Conservation (phyloP, 1,284 basidiomycete genomes). For the Vanrija sp. region DNA sequence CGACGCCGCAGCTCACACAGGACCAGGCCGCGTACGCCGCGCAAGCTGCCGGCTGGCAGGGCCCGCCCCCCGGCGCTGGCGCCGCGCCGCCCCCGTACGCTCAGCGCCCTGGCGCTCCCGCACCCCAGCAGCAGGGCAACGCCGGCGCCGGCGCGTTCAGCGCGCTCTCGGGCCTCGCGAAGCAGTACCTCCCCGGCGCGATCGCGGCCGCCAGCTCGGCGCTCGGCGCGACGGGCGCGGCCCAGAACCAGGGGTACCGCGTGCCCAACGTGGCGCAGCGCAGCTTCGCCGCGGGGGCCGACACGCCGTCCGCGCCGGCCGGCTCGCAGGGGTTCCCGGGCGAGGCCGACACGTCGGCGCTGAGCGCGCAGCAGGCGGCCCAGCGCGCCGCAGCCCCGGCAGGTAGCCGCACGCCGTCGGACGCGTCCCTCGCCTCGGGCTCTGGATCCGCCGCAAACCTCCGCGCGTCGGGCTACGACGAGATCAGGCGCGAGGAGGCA, state of each 20-base stretch:
- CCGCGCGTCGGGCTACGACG: slow-evolving; percentile 24
- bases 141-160: slow-evolving; percentile 21
- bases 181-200: slow-evolving; percentile 42
- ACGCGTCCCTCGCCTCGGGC: slow-evolving; percentile 13
- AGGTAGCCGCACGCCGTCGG: slow-evolving; percentile 2
- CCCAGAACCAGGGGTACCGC: slow-evolving; percentile 10
- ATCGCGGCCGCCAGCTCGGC: slow-evolving; percentile 35
- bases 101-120: slow-evolving; percentile 40
- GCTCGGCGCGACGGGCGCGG: slow-evolving; percentile 1
- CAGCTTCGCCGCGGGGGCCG: no score
- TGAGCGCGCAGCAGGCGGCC: no score
- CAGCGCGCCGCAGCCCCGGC: no score
- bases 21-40: slow-evolving; percentile 1
- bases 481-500: slow-evolving; percentile 39
- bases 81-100: slow-evolving; percentile 3
- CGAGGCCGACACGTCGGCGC: not conserved
- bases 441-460: slow-evolving; percentile 7
- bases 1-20: not conserved
- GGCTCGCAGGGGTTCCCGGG: slow-evolving; percentile 5
- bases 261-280: no score
- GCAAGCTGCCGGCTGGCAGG: slow-evolving; percentile 1
- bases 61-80: slow-evolving; percentile 11
- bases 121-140: slow-evolving; percentile 36
- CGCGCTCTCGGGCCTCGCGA: slow-evolving; percentile 13
- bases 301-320: not conserved